These are phyloP conservation scores for Mixia osmundae DNA, from an alignment of 1,284 basidiomycete species.

Conservation along the genomic window DNA sequence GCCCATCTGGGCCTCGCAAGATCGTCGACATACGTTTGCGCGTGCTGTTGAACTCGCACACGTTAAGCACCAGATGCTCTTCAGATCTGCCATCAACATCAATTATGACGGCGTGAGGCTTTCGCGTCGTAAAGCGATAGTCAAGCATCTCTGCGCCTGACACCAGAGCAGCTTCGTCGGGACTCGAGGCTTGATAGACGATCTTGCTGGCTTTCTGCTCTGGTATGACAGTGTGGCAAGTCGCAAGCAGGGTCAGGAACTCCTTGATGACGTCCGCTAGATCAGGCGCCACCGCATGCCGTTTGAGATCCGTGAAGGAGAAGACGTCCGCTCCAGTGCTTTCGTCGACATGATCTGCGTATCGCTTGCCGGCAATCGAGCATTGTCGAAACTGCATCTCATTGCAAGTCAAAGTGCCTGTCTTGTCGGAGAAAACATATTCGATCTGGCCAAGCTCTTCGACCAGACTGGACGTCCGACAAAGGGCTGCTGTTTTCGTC, in stretches of 20 bases:
- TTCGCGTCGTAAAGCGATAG: constrained; percentile 87
- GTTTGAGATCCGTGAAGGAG: constrained; percentile 23
- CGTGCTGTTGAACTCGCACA: constrained; percentile 96
- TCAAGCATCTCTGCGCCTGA: constrained; percentile 78
- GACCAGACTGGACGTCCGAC: constrained; percentile 86
- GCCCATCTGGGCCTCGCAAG: constrained; percentile 63
- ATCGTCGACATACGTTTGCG: constrained; percentile 95
- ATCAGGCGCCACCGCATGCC: constrained; percentile 20
- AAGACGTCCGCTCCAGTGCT: constrained; percentile 36
- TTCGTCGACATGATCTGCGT: constrained; percentile 72
- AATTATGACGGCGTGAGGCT: constrained; percentile 10
- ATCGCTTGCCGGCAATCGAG: constrained; percentile 65
- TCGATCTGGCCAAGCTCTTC: constrained; percentile 98
- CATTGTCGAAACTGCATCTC: constrained; percentile 93
- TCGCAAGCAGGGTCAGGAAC: constrained; percentile 73
- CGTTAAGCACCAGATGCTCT: constrained; percentile 82
- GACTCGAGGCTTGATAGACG: constrained; percentile 85
- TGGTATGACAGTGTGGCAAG: constrained; percentile 98
- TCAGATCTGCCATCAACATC: constrained; percentile 31
- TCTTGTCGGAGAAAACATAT: constrained; percentile 98
- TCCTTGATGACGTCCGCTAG: constrained; percentile 41
- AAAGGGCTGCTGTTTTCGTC: constrained; percentile 88
- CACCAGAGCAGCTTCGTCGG: constrained; percentile 91
- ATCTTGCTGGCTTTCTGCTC: constrained; percentile 42
- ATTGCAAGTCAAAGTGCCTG: constrained; percentile 86